phyloP scores from a whole-genome alignment of 2,329 filamentous ascomycete species.

The Hymenoscyphus fraxineus region DNA sequence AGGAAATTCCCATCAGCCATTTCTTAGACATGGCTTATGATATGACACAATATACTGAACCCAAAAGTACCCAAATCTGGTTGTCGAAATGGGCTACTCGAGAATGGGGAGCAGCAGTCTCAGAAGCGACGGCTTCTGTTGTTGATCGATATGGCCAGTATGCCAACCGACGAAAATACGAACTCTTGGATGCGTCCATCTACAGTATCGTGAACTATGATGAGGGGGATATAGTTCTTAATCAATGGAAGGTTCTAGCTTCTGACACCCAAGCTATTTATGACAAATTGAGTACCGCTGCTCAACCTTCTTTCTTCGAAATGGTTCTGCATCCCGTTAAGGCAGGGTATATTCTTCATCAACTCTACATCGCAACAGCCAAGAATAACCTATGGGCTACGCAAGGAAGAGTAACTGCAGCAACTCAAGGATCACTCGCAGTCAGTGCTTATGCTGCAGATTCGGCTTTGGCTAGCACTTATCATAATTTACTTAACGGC shows the following conservation, averaged over 20 bases:
- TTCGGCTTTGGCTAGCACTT: constrained; percentile 13
- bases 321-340: constrained; percentile 19
- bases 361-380: constrained; percentile 15
- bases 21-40: constrained; percentile 20
- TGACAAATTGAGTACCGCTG: constrained; percentile 11
- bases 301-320: constrained; percentile 20
- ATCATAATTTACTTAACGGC: constrained; percentile 18
- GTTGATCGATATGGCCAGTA: constrained; percentile 15
- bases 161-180: constrained; percentile 17
- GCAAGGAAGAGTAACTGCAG: constrained; percentile 16
- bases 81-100: constrained; percentile 14
- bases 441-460: constrained; percentile 15
- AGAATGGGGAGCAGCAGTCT: constrained; percentile 16
- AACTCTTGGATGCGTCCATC: constrained; percentile 17
- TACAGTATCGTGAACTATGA: constrained; percentile 20
- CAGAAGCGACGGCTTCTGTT: constrained; percentile 13
- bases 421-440: constrained; percentile 9
- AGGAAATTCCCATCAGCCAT: constrained; percentile 20
- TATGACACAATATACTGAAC: constrained; percentile 13
- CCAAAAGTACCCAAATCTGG: constrained; percentile 15
- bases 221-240: constrained; percentile 15
- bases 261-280: constrained; percentile 16
- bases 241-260: constrained; percentile 14
- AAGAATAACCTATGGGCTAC: constrained; percentile 18
- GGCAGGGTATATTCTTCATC: constrained; percentile 15